Base-by-base conservation (phyloP, 768 basidiomycete species). In the Serendipita sp. region DNA sequence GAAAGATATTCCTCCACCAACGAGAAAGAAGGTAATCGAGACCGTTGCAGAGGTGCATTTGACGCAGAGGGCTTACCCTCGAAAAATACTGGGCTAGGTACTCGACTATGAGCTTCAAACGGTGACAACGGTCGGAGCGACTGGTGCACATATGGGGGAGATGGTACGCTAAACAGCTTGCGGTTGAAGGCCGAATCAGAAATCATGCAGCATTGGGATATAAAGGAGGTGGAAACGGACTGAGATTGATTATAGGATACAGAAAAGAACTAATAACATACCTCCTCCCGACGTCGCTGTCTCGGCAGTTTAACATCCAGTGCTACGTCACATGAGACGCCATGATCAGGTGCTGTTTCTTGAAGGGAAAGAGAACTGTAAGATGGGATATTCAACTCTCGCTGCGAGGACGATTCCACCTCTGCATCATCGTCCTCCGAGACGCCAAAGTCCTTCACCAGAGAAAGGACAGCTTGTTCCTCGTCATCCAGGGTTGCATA, bases 141-240 rank as follows among this genome's bases (percentile, higher is more conserved):
- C 14, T 38, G 34, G 34, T 38, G 34, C 34, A 38, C 34, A 38
- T 38, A 58, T n/a, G 53, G 22, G 20, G 53, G 53, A 22, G 53
- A 33, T 58, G 53, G 53, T 48, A 48, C 45, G 45, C 45, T 48
- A 48, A 20, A 28, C 45, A 48, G n/a, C 45, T 33, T 58, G 53
- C 24, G 53, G 53, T 31, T 31, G 22, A 31, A 33, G 16, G 22
- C 31, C 53, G 17, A 58, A 26, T n/a, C 31, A 22, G 31, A 33
- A 26, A 26, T 22, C 13, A n/a, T 24, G 53, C 22, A 28, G 31
- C 11, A n/a, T 22, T 31, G 9, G 9, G 26, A 28, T 28, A 58
- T 22, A 33, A 31, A 24, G 24, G 31, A 33, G 31, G 31, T 24
- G 28, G 31, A 58, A 31, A 33, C 13, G 30, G 53, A 28, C 53